Percentiles rank a stretch among this genome's conserved stretches.
Conservation (phyloP, 768 basidiomycete species). For the Atractiella rhizophila region DNA sequence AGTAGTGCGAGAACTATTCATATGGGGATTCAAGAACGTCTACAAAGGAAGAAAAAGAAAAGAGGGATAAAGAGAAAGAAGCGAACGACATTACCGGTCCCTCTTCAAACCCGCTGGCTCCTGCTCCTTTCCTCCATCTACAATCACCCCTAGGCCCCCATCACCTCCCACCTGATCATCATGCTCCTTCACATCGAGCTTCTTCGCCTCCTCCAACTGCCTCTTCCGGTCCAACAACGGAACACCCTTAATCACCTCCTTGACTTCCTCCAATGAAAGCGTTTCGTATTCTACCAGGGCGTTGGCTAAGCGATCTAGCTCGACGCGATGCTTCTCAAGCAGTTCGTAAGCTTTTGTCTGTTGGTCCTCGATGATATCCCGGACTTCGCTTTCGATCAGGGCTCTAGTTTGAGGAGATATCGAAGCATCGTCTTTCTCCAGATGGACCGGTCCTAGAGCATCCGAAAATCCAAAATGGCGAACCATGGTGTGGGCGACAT, state of each 20-base stretch:
- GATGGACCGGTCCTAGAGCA: slow-evolving; percentile 42
- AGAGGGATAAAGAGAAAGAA: too few relatives aligned
- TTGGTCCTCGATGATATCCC: slow-evolving; percentile 45
- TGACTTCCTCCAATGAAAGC: slow-evolving; percentile 58
- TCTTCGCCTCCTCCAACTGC: too few relatives aligned
- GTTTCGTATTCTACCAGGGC: slow-evolving; percentile 93
- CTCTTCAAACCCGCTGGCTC: too few relatives aligned
- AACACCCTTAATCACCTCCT: slow-evolving; percentile 27
- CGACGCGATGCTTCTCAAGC: slow-evolving; percentile 40
- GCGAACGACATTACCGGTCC: too few relatives aligned
- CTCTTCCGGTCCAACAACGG: too few relatives aligned
- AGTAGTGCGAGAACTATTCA: too few relatives aligned
- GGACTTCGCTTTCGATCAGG: slow-evolving; percentile 68
- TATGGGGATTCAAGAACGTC: too few relatives aligned
- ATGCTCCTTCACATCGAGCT: too few relatives aligned
- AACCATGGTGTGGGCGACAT: slow-evolving; percentile 62
- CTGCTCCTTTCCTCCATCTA: too few relatives aligned
- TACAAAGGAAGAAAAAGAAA: too few relatives aligned
- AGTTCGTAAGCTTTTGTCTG: slow-evolving; percentile 40
- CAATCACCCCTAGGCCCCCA: too few relatives aligned
- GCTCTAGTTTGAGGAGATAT: slow-evolving; percentile 52
- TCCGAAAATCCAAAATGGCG: slow-evolving; percentile 32
- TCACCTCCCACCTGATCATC: too few relatives aligned
- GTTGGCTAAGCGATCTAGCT: slow-evolving; percentile 57
- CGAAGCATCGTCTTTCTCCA: slow-evolving; percentile 41